Conservation (phyloP, 768 basidiomycete species). For the Leccinum boreale region DNA sequence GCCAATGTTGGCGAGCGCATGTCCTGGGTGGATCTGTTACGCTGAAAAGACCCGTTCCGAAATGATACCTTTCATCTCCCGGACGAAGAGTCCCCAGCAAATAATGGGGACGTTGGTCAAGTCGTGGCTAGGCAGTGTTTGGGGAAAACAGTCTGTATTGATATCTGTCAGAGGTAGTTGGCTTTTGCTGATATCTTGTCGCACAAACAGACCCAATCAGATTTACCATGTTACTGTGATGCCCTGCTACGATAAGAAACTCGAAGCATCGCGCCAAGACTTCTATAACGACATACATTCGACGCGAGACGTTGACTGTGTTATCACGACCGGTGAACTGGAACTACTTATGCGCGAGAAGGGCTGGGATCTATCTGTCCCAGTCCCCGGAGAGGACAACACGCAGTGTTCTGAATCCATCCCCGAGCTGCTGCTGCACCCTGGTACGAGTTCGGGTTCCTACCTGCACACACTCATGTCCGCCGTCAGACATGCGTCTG, state of each 20-base stretch:
- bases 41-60: conserved; percentile 96
- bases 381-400: conserved; percentile 51
- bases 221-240: conserved; percentile 97
- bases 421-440: conserved; percentile 74
- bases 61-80: conserved; percentile 86
- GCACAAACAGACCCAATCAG: conserved; percentile 61
- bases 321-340: conserved; percentile 94
- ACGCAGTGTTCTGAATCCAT: conserved; percentile 29
- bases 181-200: conserved; percentile 4
- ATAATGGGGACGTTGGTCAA: conserved; percentile 94
- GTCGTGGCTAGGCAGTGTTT: conserved; percentile 69
- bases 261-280: conserved; percentile 93
- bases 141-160: conserved; percentile 63
- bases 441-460: conserved; percentile 88
- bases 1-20: conserved; percentile 94
- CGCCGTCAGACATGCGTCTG: conserved; percentile 43
- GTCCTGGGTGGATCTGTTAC: conserved; percentile 99
- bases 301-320: conserved; percentile 94
- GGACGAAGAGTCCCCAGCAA: conserved; percentile 90
- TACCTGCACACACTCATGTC: conserved; percentile 81
- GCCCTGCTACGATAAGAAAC: conserved; percentile 99
- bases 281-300: conserved; percentile 81
- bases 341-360: conserved; percentile 81
- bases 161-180: neutral
- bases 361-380: conserved; percentile 66